These are phyloP conservation scores for Pythium vanterpoolii DNA, from an alignment of 352 stramenopile genomes.

Conservation along the genomic window DNA sequence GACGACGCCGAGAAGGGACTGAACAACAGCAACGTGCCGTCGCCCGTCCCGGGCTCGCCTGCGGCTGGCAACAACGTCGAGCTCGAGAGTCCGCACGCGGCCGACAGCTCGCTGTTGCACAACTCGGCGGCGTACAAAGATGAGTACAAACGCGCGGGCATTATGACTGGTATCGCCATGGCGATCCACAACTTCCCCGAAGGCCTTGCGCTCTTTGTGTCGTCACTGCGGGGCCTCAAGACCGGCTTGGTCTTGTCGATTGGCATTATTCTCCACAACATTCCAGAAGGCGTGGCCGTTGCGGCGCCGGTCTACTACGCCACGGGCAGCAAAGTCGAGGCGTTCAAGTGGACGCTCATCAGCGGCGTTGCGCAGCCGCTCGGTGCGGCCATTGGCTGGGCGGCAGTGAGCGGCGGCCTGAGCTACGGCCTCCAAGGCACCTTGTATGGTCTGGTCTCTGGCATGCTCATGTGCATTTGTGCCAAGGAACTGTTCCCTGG, in stretches of 20 bases:
- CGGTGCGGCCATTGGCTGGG: slow-evolving; percentile 88
- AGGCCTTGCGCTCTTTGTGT: slow-evolving; percentile 93
- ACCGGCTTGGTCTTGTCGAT: slow-evolving; percentile 89
- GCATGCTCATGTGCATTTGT: slow-evolving; percentile 83
- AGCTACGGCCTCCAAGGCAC: slow-evolving; percentile 91
- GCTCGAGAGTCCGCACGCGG: slow-evolving; percentile 15
- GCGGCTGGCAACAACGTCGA: background rate
- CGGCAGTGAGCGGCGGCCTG: slow-evolving; percentile 35
- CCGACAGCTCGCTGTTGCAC: slow-evolving; percentile 24
- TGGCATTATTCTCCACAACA: slow-evolving; percentile 95
- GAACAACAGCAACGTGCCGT: slow-evolving; percentile 16
- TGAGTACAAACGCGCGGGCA: slow-evolving; percentile 66
- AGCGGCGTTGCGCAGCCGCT: slow-evolving; percentile 89
- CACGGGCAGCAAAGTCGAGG: slow-evolving; percentile 89
- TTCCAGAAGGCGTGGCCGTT: slow-evolving; percentile 95
- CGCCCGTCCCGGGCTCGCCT: slow-evolving; percentile 23
- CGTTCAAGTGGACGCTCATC: slow-evolving; percentile 90
- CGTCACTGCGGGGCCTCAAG: slow-evolving; percentile 79
- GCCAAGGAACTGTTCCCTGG: slow-evolving; percentile 79
- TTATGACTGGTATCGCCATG: slow-evolving; percentile 93
- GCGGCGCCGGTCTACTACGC: slow-evolving; percentile 96
- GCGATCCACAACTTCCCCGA: slow-evolving; percentile 96
- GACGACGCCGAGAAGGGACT: slow-evolving; percentile 24
- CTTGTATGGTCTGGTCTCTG: slow-evolving; percentile 46
- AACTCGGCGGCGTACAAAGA: slow-evolving; percentile 27